Conservation (phyloP, 352 stramenopile genomes). For the Pythium phragmiticola region DNA sequence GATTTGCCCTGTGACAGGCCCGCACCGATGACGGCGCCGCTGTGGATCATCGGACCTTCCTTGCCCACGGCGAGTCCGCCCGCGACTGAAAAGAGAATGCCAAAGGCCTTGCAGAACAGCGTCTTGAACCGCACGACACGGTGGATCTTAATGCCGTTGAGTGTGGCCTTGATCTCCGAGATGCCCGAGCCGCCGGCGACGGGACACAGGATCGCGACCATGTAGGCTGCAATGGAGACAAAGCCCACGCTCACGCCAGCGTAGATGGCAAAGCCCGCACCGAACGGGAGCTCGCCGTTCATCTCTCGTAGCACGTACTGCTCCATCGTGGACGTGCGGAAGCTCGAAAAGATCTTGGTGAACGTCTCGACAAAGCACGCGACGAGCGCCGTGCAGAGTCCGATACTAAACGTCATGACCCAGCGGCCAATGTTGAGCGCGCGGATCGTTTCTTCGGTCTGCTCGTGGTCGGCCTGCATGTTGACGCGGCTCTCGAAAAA, state of each 20-base stretch:
- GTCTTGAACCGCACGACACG: constrained; percentile 96
- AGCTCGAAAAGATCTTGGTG: constrained; percentile 79
- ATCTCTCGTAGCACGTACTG: constrained; percentile 63
- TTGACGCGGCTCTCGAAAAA: constrained; percentile 87
- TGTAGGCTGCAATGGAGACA: constrained; percentile 86
- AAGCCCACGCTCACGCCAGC: constrained; percentile 91
- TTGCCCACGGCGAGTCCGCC: constrained; percentile 80
- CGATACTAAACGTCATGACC: constrained; percentile 95
- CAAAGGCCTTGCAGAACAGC: constrained; percentile 94
- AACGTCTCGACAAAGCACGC: constrained; percentile 93
- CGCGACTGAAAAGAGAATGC: constrained; percentile 84
- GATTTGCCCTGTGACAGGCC: constrained; percentile 95
- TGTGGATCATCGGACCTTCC: constrained; percentile 92
- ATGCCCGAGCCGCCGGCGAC: constrained; percentile 95
- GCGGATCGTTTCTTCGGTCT: constrained; percentile 70
- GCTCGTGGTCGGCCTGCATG: constrained; percentile 84
- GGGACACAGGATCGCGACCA: constrained; percentile 94
- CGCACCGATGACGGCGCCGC: constrained; percentile 91
- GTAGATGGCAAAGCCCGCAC: constrained; percentile 88
- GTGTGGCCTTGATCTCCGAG: constrained; percentile 97
- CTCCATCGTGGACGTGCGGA: constrained; percentile 92
- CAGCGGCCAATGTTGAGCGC: constrained; percentile 89
- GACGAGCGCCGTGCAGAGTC: constrained; percentile 91
- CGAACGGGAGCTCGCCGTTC: constrained; percentile 45
- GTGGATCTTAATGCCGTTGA: constrained; percentile 98